Evolutionary conservation across 2,329 filamentous ascomycete genomes (phyloP).

Genomic region (Talaromyces verruculosus): DNA sequence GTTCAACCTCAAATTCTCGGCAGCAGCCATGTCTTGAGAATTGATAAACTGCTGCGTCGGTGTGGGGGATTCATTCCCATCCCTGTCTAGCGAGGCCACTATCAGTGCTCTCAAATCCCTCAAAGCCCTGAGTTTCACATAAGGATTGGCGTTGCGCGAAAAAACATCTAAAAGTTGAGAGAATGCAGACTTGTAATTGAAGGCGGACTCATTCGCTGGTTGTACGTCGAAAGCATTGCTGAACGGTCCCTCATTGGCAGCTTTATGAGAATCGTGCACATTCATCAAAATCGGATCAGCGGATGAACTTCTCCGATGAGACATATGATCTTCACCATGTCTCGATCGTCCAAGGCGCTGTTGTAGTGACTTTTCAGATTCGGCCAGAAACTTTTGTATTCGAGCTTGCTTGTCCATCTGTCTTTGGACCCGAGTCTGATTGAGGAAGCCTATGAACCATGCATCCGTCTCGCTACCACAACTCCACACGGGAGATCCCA

Average conservation of each 20-base stretch:
- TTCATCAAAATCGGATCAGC: conserved; percentile 27
- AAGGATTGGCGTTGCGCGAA: conserved; percentile 83
- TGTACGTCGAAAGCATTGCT: conserved; percentile 27
- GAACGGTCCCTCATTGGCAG: conserved; percentile 2
- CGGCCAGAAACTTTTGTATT: conserved; percentile 40
- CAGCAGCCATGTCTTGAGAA: conserved; percentile 12
- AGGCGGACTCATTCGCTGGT: conserved; percentile 47
- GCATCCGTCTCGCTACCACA: conserved; percentile 87
- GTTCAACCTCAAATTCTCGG: conserved; percentile 24
- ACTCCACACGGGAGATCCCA: conserved; percentile 83
- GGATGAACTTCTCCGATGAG: conserved; percentile 37
- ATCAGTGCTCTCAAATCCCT: conserved; percentile 82
- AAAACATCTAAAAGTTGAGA: conserved; percentile 79
- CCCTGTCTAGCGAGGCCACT: conserved; percentile 67
- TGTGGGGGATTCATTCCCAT: conserved; percentile 40
- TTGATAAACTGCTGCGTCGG: conserved; percentile 13
- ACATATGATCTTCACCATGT: conserved; percentile 19
- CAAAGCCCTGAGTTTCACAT: conserved; percentile 77
- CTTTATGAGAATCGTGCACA: neutral
- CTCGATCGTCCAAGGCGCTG: conserved; percentile 28
- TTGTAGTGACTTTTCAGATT: conserved; percentile 36
- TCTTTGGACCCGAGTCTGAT: conserved; percentile 48
- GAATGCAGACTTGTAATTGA: conserved; percentile 80
- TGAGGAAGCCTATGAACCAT: conserved; percentile 66
- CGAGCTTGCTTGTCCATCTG: conserved; percentile 43